phyloP scores from a whole-genome alignment of 2,329 filamentous ascomycete species.

The Cytospora schulzeri region DNA sequence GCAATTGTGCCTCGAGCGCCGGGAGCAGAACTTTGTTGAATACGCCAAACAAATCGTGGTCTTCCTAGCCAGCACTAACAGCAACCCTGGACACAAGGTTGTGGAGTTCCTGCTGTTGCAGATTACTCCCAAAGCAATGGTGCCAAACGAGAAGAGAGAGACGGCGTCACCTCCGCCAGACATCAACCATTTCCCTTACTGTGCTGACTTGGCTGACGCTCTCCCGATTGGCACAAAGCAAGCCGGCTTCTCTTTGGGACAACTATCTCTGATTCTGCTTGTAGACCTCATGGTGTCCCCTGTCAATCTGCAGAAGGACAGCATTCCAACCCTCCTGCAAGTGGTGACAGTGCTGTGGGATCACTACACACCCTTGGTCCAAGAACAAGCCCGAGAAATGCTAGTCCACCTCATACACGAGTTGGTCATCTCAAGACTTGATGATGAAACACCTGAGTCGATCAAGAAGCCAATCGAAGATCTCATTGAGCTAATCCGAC shows the following conservation, averaged over 20 bases:
- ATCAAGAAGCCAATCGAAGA: conserved; percentile 80
- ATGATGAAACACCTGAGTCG: conserved; percentile 63
- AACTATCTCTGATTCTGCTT: conserved; percentile 87
- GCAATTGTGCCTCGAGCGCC: conserved; percentile 84
- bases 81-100: conserved; percentile 79
- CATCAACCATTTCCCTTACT: conserved; percentile 76
- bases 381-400: conserved; percentile 97
- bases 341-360: conserved; percentile 95
- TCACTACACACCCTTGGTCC: conserved; percentile 91
- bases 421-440: conserved; percentile 78
- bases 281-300: conserved; percentile 97
- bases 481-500: conserved; percentile 82
- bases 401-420: conserved; percentile 96
- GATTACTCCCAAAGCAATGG: conserved; percentile 95
- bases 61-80: conserved; percentile 80
- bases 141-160: conserved; percentile 80
- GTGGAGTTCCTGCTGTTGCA: conserved; percentile 92
- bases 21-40: conserved; percentile 97
- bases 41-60: conserved; percentile 98
- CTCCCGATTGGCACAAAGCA: conserved; percentile 89
- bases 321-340: conserved; percentile 83
- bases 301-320: conserved; percentile 75
- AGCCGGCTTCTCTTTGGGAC: conserved; percentile 86
- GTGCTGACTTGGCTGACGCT: conserved; percentile 78
- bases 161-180: conserved; percentile 72